Conservation (phyloP, 306 rosid species). For the Aeschynomene evenia region DNA sequence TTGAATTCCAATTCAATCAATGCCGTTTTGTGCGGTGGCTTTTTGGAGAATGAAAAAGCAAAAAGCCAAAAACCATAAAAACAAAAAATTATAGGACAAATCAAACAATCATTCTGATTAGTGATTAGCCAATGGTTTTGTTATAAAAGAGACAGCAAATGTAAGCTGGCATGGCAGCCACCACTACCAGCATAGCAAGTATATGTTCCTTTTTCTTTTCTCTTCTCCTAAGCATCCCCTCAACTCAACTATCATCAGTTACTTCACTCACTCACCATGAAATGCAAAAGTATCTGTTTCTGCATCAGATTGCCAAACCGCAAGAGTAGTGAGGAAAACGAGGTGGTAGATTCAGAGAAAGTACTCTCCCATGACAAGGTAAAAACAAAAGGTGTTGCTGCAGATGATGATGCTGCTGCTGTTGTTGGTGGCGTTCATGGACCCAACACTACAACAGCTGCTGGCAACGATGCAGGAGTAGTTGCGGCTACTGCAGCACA, state of each 20-base stretch:
- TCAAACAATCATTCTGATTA: constrained; percentile 29
- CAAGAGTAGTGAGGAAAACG: constrained; percentile 39
- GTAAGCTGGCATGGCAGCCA: constrained; percentile 9
- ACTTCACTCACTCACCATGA: constrained; percentile 35
- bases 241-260: background rate
- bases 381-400: constrained; percentile 25
- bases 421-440: constrained; percentile 30
- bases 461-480: constrained; percentile 31
- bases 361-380: constrained; percentile 31
- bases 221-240: background rate
- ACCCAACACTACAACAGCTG: background rate
- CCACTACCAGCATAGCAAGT: too few species aligned
- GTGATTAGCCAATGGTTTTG: background rate
- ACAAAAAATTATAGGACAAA: constrained; percentile 15
- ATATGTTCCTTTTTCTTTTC: background rate
- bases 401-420: constrained; percentile 17
- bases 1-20: constrained; percentile 42
- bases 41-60: constrained; percentile 22
- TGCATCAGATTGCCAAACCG: constrained; percentile 40
- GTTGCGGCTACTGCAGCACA: constrained; percentile 34
- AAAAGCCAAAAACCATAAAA: constrained; percentile 14
- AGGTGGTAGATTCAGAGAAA: constrained; percentile 31
- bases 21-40: background rate
- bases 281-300: constrained; percentile 51
- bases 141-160: background rate